A percentile compares a stretch with the other conserved stretches of the same genome.
Evolutionary conservation across 208 protist genomes (phyloP).

Genomic region (Wallacemonas sp.): DNA sequence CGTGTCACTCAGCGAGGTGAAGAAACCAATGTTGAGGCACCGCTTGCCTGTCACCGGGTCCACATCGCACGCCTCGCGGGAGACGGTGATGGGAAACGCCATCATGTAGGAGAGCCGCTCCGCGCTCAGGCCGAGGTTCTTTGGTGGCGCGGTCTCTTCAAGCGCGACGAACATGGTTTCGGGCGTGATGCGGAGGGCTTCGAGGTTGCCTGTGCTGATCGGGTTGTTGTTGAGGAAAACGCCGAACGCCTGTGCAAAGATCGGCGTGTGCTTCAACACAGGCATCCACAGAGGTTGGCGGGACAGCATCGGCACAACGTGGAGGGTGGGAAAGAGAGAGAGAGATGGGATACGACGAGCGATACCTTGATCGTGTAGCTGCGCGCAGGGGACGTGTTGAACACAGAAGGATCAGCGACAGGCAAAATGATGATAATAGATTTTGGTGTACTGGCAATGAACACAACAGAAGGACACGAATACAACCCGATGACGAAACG

Average conservation of each 20-base stretch:
- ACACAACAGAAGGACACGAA: too few relatives aligned
- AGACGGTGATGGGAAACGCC: conserved; percentile 57
- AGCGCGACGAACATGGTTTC: conserved; percentile 48
- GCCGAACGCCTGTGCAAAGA: conserved; percentile 33
- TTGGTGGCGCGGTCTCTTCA: conserved; percentile 3
- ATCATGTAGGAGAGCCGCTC: conserved; percentile 25
- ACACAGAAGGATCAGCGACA: not conserved
- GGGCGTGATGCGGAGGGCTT: conserved; percentile 27
- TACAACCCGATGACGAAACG: too few relatives aligned
- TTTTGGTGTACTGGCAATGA: too few relatives aligned
- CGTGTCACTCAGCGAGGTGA: conserved; percentile 53
- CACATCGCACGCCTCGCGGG: conserved; percentile 38
- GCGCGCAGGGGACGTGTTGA: not conserved
- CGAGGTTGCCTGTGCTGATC: conserved; percentile 26
- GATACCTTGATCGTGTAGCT: too few relatives aligned
- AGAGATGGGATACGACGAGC: too few relatives aligned
- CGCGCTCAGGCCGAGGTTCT: not conserved
- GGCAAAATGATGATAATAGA: too few relatives aligned
- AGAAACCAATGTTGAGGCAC: conserved; percentile 40
- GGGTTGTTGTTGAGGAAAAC: conserved; percentile 44
- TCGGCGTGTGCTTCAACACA: conserved; percentile 41
- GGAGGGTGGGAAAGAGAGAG: not conserved
- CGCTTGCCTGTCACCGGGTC: not conserved
- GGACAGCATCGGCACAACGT: conserved; percentile 38
- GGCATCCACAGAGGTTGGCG: conserved; percentile 67